Base-by-base conservation (phyloP, 257 asterid species). In the Prunella vulgaris region DNA sequence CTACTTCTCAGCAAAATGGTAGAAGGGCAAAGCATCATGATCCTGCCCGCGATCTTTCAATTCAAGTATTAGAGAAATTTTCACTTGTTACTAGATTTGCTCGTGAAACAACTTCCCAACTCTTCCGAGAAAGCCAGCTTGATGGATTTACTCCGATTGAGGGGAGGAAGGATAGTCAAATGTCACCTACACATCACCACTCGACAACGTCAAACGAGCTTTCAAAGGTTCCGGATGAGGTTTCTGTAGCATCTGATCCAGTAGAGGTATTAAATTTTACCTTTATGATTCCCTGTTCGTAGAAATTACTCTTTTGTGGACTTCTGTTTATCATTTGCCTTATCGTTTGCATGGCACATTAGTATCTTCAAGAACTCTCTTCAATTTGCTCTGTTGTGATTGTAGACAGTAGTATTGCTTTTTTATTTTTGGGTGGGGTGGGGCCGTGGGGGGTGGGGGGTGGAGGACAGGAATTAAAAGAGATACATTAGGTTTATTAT, bases 41-140 rank as follows among this genome's bases (percentile, higher is more conserved):
- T 85, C 97, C 98, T 75, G 85, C 97, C 56, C 87, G 90, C 53
- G 97, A 94, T 77, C 78, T 94, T 71, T 89, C 98, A 59, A 87
- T 94, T 69, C 93, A 91, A 70, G 98, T 94, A 10, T 74, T 94
- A 83, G 99, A 94, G 83, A 94, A 92, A 82, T 94, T 91, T 73
- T 94, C 99, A 25, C 96, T 91, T 69, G 99, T 91, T 68, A 94
- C 99, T 40, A 79, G 93, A 79, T 88, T 94, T 84, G 99, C 99
- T 64, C 99, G 98, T 68, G 99, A 94, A 89, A 85, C 99, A 66
- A 94, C 97, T 78, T 91, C 97, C 67, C 99, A 94, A 80, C 83
- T 94, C 63, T 92, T 91, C 69, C 87, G 97, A 73, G 99, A 94
- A 52, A 77, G 81, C 80, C 81, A 72, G 28, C 58, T 75, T 79